Percentiles rank a stretch among this genome's conserved stretches.
phyloP scores from a whole-genome alignment of 225 moss, liverwort and hornwort species.

The Antitrichia curtipendula region DNA sequence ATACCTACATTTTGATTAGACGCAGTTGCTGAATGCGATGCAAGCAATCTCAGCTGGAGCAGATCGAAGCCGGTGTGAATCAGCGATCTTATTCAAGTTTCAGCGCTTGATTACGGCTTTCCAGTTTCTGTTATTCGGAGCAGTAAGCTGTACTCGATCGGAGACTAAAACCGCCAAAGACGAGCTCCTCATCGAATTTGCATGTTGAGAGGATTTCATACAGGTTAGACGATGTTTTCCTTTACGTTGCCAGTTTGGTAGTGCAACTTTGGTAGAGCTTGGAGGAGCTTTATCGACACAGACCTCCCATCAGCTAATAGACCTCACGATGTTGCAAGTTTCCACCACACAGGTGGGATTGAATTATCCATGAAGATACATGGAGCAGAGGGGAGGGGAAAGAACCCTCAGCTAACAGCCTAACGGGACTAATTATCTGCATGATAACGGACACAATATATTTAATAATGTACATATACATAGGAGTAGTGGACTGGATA shows the following conservation, averaged over 20 bases:
- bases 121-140: not conserved
- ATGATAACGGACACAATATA: too few relatives aligned
- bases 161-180: slow-evolving; percentile 41
- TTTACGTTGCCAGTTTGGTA: not conserved
- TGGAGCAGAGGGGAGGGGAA: too few relatives aligned
- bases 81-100: not conserved
- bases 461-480: too few relatives aligned
- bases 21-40: not conserved
- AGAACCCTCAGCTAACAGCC: too few relatives aligned
- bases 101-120: not conserved
- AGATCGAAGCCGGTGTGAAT: not conserved
- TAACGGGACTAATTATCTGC: too few relatives aligned
- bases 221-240: not conserved
- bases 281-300: not conserved
- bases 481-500: too few relatives aligned
- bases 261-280: not conserved
- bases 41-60: not conserved
- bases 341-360: too few relatives aligned
- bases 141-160: slow-evolving; percentile 9
- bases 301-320: not conserved
- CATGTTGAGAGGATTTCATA: slow-evolving; percentile 24
- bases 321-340: too few relatives aligned
- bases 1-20: too few relatives aligned
- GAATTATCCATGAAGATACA: too few relatives aligned
- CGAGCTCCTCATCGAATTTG: slow-evolving; percentile 24